These are phyloP conservation scores for Phlebiopsis flavidoalba DNA, from an alignment of 768 basidiomycete species.

Conservation along the genomic window DNA sequence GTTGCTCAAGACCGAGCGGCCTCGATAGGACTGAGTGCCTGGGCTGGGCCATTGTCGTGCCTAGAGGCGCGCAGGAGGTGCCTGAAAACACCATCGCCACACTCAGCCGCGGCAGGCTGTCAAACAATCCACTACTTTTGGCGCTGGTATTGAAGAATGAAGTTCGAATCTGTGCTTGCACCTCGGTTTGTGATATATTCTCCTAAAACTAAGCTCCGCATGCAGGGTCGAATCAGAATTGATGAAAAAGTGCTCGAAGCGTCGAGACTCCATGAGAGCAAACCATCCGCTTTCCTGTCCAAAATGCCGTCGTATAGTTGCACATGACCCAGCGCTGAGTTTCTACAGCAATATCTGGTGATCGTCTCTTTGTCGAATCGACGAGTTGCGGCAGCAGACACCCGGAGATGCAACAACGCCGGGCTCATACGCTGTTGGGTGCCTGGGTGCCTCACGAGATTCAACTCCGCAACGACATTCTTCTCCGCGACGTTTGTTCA, in stretches of 20 bases:
- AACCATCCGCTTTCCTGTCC: too few species aligned
- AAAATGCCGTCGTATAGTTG: too few species aligned
- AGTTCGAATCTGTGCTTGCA: too few species aligned
- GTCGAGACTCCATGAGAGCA: too few species aligned
- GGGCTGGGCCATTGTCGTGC: background rate
- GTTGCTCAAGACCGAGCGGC: background rate
- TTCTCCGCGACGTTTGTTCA: background rate
- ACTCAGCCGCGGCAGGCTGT: background rate
- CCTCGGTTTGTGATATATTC: too few species aligned
- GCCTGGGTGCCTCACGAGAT: background rate
- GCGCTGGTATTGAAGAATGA: too few species aligned
- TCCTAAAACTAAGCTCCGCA: too few species aligned
- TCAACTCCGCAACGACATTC: background rate
- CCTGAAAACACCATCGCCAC: background rate
- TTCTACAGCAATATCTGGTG: background rate
- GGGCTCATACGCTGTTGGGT: background rate
- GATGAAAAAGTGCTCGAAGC: too few species aligned
- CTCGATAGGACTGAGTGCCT: background rate
- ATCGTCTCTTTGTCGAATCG: background rate
- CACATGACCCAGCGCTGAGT: too few species aligned
- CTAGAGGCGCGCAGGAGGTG: background rate
- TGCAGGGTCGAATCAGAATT: too few species aligned
- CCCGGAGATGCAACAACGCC: background rate
- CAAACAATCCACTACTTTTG: background rate
- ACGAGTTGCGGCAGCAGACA: background rate